A percentile compares a stretch with the other conserved stretches of the same genome.
These are phyloP conservation scores for Lipomyces spencermartinsiae DNA, from an alignment of 805 yeast species.

Conservation along the genomic window DNA sequence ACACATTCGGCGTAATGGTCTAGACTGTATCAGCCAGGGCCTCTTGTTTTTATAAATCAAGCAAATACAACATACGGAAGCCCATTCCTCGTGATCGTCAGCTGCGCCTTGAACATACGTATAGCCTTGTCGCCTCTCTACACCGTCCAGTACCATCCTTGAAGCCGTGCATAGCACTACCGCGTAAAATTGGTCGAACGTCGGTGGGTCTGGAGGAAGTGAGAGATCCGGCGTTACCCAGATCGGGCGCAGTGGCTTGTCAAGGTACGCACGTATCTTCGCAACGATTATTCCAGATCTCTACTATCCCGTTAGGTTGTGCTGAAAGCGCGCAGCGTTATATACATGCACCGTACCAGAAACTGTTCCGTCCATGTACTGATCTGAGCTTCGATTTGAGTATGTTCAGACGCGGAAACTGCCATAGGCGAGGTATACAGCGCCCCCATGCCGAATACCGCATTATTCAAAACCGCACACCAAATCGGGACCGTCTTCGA, in stretches of 20 bases:
- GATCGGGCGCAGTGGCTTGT: constrained; percentile 64
- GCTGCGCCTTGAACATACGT: constrained; percentile 91
- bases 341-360: constrained; percentile 41
- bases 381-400: constrained; percentile 55
- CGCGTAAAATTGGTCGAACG: constrained; percentile 50
- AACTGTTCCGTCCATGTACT: constrained; percentile 58
- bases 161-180: constrained; percentile 68
- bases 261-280: constrained; percentile 46
- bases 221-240: constrained; percentile 69
- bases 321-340: no score
- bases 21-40: background rate
- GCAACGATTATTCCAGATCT: constrained; percentile 49
- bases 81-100: constrained; percentile 92
- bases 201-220: constrained; percentile 48
- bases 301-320: constrained; percentile 12
- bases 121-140: constrained; percentile 54
- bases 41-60: background rate
- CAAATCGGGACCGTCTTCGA: constrained; percentile 90
- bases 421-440: constrained; percentile 58
- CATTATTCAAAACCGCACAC: constrained; percentile 77
- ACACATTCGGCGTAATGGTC: constrained; percentile 57
- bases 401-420: constrained; percentile 63
- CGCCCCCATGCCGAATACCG: constrained; percentile 51
- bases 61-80: constrained; percentile 40
- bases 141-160: constrained; percentile 64